Conservation (phyloP, 164 flowering plant species). For the Piper betle region DNA sequence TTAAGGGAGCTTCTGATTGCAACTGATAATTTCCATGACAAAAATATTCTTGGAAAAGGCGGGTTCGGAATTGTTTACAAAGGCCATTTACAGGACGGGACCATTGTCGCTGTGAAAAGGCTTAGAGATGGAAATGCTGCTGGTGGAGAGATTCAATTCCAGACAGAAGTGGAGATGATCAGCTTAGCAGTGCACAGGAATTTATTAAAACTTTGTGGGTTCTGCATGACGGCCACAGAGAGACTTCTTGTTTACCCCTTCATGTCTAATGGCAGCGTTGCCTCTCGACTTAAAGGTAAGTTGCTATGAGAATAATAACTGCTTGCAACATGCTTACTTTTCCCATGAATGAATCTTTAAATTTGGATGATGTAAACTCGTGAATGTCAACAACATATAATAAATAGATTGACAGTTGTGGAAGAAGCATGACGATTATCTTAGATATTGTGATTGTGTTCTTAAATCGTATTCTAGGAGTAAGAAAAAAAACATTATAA, state of each 20-base stretch:
- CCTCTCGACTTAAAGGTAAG: slow-evolving; percentile 68
- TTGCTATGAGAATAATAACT: no score
- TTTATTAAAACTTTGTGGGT: slow-evolving; percentile 57
- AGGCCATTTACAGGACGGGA: slow-evolving; percentile 55
- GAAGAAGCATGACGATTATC: no score
- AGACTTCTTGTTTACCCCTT: slow-evolving; percentile 65
- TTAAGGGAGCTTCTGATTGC: slow-evolving; percentile 64
- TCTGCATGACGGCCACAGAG: slow-evolving; percentile 56
- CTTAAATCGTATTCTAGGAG: no score
- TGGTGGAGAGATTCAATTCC: slow-evolving; percentile 73
- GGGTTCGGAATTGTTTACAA: slow-evolving; percentile 75
- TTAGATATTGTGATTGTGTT: no score
- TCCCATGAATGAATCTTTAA: no score
- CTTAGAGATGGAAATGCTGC: slow-evolving; percentile 59
- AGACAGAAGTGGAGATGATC: slow-evolving; percentile 81
- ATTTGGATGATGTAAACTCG: no score
- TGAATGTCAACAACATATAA: no score
- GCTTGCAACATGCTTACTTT: background rate
- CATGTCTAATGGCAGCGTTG: slow-evolving; percentile 83
- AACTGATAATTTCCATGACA: slow-evolving; percentile 58
- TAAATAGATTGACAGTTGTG: no score
- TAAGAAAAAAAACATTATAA: background rate
- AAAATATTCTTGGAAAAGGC: slow-evolving; percentile 64
- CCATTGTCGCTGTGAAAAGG: slow-evolving; percentile 75
- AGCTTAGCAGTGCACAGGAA: slow-evolving; percentile 76